phyloP scores from a whole-genome alignment of 345 rosid genomes.

The Diplotaxis tenuifolia region DNA sequence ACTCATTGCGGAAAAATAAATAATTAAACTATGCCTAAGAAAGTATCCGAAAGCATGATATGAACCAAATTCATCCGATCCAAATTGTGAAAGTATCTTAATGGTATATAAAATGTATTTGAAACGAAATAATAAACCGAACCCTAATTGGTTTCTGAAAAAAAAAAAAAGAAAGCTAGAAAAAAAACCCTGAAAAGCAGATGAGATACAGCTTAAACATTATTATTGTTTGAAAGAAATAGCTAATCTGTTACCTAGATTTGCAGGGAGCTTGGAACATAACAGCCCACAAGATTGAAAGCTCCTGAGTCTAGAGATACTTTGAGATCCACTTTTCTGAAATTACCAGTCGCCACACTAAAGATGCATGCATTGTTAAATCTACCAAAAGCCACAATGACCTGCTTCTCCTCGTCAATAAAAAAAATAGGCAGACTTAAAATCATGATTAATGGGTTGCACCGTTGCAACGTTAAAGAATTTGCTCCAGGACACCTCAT shows the following conservation, averaged over 20 bases:
- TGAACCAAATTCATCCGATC: too few relatives aligned
- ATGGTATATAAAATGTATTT: too few relatives aligned
- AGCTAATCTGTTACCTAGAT: not conserved
- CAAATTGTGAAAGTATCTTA: too few relatives aligned
- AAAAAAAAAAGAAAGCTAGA: too few relatives aligned
- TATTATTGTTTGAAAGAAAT: too few relatives aligned
- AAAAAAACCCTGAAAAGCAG: too few relatives aligned
- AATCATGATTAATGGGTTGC: not conserved
- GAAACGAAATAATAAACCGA: too few relatives aligned
- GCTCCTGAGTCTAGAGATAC: not conserved
- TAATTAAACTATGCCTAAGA: too few relatives aligned
- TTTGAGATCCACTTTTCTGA: not conserved
- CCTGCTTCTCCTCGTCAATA: not conserved
- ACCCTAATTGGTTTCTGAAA: too few relatives aligned
- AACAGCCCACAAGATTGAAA: not conserved
- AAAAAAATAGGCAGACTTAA: not conserved
- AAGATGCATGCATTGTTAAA: not conserved
- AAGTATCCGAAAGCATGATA: too few relatives aligned
- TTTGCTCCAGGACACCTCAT: not conserved
- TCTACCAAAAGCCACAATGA: not conserved
- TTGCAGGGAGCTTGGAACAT: not conserved
- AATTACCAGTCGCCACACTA: not conserved
- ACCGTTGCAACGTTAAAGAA: not conserved
- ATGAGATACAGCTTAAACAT: too few relatives aligned
- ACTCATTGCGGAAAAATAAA: too few relatives aligned